Conservation (phyloP, 2,329 filamentous ascomycete species). For the Microdochium paspali region DNA sequence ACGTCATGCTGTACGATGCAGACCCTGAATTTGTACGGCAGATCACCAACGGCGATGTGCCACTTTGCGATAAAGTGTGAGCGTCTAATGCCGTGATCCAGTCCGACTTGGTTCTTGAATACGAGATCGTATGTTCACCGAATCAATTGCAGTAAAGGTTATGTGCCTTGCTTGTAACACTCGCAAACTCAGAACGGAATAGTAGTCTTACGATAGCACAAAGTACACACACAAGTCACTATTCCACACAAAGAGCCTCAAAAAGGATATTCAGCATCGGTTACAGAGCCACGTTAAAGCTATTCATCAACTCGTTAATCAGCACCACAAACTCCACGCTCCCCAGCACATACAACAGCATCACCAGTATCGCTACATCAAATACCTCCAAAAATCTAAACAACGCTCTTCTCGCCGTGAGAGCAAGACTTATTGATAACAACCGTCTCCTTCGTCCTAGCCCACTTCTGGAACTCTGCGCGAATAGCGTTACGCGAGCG, state of each 20-base stretch:
- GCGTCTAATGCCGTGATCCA: too few species aligned
- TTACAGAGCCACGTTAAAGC: too few species aligned
- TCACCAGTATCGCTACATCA: background rate
- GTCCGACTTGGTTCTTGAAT: too few species aligned
- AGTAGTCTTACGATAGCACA: too few species aligned
- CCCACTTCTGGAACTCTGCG: conserved; percentile 9
- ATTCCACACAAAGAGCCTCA: too few species aligned
- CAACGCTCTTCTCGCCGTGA: conserved; percentile 4
- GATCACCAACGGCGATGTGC: conserved; percentile 67
- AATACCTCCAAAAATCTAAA: conserved; percentile 1
- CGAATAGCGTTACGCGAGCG: conserved; percentile 3
- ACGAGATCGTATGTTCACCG: too few species aligned
- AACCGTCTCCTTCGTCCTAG: conserved; percentile 5
- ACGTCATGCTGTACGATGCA: conserved; percentile 80
- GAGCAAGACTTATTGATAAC: conserved; percentile 9
- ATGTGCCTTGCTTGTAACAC: too few species aligned
- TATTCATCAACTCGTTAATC: background rate
- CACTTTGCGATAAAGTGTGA: conserved; percentile 41
- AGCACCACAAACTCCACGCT: too few species aligned
- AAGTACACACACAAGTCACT: too few species aligned
- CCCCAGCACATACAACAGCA: background rate
- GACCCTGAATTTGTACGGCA: conserved; percentile 58
- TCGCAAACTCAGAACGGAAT: too few species aligned
- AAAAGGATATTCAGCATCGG: too few species aligned
- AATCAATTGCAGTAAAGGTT: too few species aligned